Percentiles rank a stretch among this genome's conserved stretches.
phyloP scores from a whole-genome alignment of 148 eudicot genomes.

The Limonium bicolor region DNA sequence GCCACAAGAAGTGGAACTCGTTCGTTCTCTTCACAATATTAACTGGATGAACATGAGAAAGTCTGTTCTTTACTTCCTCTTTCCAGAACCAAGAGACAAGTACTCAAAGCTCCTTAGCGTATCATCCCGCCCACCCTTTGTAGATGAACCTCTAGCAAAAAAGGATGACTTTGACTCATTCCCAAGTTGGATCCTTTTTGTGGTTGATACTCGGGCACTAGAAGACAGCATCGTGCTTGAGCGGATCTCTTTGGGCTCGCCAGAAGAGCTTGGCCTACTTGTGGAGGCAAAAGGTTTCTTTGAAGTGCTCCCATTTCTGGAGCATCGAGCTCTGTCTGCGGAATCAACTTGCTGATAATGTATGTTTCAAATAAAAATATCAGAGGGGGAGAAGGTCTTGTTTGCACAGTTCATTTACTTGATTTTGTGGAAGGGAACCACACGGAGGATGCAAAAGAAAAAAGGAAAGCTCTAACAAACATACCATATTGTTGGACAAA shows the following conservation, averaged over 20 bases:
- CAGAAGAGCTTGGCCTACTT: slow-evolving; percentile 41
- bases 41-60: no score
- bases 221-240: slow-evolving; percentile 24
- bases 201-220: slow-evolving; percentile 28
- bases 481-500: slow-evolving; percentile 67
- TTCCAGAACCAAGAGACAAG: no score
- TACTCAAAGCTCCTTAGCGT: slow-evolving; percentile 77
- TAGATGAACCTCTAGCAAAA: slow-evolving; percentile 25
- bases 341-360: background rate
- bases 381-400: background rate
- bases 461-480: background rate
- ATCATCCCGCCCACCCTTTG: slow-evolving; percentile 51
- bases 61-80: no score
- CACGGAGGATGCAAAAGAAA: background rate
- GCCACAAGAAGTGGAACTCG: no score
- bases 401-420: no score
- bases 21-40: no score
- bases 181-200: slow-evolving; percentile 34
- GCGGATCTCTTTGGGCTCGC: slow-evolving; percentile 26
- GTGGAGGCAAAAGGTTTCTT: slow-evolving; percentile 32
- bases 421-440: no score
- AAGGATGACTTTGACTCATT: slow-evolving; percentile 31
- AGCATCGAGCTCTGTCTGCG: slow-evolving; percentile 28
- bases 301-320: slow-evolving; percentile 44
- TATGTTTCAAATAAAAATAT: background rate